A percentile compares a stretch with the other conserved stretches of the same genome.
phyloP scores from a whole-genome alignment of 495 filamentous ascomycete species.

The Podospora sp. region DNA sequence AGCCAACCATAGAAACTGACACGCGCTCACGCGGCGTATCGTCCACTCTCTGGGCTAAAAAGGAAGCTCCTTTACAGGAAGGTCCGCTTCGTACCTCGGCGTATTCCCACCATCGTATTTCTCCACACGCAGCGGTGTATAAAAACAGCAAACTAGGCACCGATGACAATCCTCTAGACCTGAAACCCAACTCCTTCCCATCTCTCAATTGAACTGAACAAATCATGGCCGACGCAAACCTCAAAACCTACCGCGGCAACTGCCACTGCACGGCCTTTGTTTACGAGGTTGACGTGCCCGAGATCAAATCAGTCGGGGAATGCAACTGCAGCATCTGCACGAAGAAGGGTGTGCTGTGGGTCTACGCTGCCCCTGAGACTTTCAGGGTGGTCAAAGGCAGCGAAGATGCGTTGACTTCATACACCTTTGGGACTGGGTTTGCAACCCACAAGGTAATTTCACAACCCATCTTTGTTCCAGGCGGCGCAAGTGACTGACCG shows the following conservation, averaged over 20 bases:
- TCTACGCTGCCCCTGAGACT: conserved; percentile 31
- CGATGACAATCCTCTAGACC: too few relatives aligned
- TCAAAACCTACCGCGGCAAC: conserved; percentile 57
- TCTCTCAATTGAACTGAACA: too few relatives aligned
- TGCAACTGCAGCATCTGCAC: conserved; percentile 60
- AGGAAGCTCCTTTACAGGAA: too few relatives aligned
- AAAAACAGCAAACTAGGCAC: too few relatives aligned
- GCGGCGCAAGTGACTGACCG: not conserved
- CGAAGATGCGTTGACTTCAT: conserved; percentile 37
- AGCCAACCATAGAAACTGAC: too few relatives aligned
- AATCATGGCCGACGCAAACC: conserved; percentile 28
- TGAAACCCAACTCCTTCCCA: too few relatives aligned
- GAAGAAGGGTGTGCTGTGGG: conserved; percentile 48
- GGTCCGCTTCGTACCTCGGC: too few relatives aligned
- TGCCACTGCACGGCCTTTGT: conserved; percentile 58
- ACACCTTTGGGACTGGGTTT: conserved; percentile 36
- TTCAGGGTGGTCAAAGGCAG: conserved; percentile 46
- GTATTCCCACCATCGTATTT: too few relatives aligned
- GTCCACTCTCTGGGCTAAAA: too few relatives aligned
- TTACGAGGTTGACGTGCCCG: conserved; percentile 48
- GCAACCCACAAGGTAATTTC: conserved; percentile 38
- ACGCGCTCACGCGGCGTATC: too few relatives aligned
- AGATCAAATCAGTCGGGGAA: conserved; percentile 39
- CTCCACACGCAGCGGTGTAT: too few relatives aligned
- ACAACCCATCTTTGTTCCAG: conserved; percentile 15